Percentiles rank a stretch among this genome's conserved stretches.
Conservation (phyloP, 2,329 filamentous ascomycete species). For the Claviceps arundinis region DNA sequence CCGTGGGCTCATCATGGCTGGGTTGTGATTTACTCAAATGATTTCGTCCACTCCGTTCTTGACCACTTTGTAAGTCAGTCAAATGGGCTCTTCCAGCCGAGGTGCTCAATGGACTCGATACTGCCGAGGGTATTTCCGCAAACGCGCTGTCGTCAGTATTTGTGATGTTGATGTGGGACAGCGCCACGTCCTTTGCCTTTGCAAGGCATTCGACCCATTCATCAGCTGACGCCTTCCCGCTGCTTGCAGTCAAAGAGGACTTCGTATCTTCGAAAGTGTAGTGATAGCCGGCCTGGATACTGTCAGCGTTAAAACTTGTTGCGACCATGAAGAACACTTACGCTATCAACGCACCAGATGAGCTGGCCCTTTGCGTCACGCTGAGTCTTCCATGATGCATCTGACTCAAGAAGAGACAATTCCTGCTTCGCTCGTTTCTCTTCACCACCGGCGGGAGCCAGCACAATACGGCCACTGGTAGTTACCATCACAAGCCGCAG, state of each 20-base stretch:
- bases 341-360: slow-evolving; percentile 85
- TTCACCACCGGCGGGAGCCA: slow-evolving; percentile 83
- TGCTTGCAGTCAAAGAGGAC: slow-evolving; percentile 42
- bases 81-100: slow-evolving; percentile 45
- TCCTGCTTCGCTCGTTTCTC: slow-evolving; percentile 94
- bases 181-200: slow-evolving; percentile 70
- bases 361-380: slow-evolving; percentile 78
- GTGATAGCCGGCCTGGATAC: slow-evolving; percentile 66
- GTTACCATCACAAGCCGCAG: slow-evolving; percentile 92
- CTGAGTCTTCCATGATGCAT: slow-evolving; percentile 66
- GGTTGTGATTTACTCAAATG: slow-evolving; percentile 47
- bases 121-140: slow-evolving; percentile 52
- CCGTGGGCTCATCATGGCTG: slow-evolving; percentile 35
- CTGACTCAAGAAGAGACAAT: slow-evolving; percentile 65
- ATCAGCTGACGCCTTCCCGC: slow-evolving; percentile 56
- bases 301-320: slow-evolving; percentile 10
- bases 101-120: slow-evolving; percentile 69
- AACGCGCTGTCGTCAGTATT: slow-evolving; percentile 57
- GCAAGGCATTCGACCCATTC: slow-evolving; percentile 91
- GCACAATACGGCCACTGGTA: slow-evolving; percentile 74
- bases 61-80: slow-evolving; percentile 33
- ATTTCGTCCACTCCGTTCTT: slow-evolving; percentile 40
- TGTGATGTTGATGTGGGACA: slow-evolving; percentile 55
- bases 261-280: slow-evolving; percentile 93
- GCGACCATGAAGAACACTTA: slow-evolving; percentile 36